phyloP scores from a whole-genome alignment of 768 basidiomycete genomes.

The Ramaria rubella region DNA sequence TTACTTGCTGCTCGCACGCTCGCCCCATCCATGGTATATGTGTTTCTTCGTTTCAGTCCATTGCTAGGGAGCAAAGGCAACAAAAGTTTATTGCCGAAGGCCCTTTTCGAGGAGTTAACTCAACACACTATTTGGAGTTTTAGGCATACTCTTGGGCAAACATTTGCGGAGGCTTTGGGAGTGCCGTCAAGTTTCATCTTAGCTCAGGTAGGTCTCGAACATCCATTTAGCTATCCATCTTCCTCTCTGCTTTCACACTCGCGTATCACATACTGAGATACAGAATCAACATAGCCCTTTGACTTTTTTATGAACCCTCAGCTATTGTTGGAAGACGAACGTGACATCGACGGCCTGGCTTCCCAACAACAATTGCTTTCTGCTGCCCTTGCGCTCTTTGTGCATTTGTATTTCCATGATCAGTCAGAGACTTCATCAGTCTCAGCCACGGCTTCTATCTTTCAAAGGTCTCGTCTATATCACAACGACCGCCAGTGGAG shows the following conservation, averaged over 20 bases:
- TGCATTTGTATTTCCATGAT: neutral
- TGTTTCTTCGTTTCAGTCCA: neutral
- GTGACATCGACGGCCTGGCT: neutral
- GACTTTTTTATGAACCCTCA: slow-evolving; percentile 39
- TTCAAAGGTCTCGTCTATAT: neutral
- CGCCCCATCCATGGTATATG: neutral
- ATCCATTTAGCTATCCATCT: slow-evolving; percentile 12
- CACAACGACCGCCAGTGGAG: neutral
- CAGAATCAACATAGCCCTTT: slow-evolving; percentile 38
- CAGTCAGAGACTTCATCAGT: neutral
- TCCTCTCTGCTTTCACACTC: too few species aligned
- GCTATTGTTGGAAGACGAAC: neutral
- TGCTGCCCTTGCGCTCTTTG: neutral
- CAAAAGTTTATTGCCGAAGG: neutral
- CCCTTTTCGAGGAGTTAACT: neutral
- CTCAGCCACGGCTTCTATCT: neutral
- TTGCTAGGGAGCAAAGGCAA: neutral
- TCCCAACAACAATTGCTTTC: neutral
- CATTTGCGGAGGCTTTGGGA: slow-evolving; percentile 18
- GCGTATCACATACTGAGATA: slow-evolving; percentile 6
- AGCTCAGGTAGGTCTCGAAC: slow-evolving; percentile 38
- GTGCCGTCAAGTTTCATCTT: slow-evolving; percentile 33
- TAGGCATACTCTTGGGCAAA: neutral
- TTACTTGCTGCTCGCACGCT: neutral
- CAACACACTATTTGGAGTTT: neutral